These are phyloP conservation scores for Arachis hypogaea DNA, from an alignment of 306 rosid genomes.

Conservation along the genomic window DNA sequence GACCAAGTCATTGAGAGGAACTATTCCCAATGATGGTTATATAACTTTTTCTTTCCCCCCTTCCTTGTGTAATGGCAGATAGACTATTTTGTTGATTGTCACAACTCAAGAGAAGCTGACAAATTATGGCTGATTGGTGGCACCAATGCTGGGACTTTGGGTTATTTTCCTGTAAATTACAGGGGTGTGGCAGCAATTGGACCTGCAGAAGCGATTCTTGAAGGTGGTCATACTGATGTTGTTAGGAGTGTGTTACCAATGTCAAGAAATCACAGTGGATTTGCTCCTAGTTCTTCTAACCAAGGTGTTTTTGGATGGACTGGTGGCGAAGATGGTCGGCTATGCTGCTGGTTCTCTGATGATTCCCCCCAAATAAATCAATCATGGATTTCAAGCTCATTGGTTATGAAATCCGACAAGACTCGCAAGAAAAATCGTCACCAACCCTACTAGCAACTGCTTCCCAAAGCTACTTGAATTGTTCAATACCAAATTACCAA, in stretches of 20 bases:
- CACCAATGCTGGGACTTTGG: conserved; percentile 69
- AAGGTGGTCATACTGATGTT: conserved; percentile 74
- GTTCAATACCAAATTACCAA: not conserved
- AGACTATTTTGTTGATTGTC: conserved; percentile 89
- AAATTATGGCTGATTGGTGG: conserved; percentile 87
- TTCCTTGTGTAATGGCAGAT: conserved; percentile 55
- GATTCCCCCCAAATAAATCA: conserved; percentile 50
- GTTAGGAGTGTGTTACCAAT: conserved; percentile 73
- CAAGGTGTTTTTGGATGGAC: conserved; percentile 88
- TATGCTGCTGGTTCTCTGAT: conserved; percentile 88
- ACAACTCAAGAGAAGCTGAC: conserved; percentile 67
- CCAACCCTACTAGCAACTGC: conserved; percentile 60
- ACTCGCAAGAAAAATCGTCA: conserved; percentile 65
- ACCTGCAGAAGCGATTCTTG: conserved; percentile 82
- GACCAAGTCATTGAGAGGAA: no score
- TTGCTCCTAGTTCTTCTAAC: conserved; percentile 35
- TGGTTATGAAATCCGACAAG: conserved; percentile 57
- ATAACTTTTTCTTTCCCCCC: not conserved
- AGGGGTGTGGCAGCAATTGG: conserved; percentile 56
- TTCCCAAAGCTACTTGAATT: not conserved
- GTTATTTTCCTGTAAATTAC: conserved; percentile 76
- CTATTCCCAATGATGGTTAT: no score
- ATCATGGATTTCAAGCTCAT: conserved; percentile 79
- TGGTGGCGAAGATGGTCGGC: conserved; percentile 94
- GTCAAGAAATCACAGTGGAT: conserved; percentile 48